These are phyloP conservation scores for Helminthosporium solani DNA, from an alignment of 2,329 filamentous ascomycete species.

Conservation along the genomic window DNA sequence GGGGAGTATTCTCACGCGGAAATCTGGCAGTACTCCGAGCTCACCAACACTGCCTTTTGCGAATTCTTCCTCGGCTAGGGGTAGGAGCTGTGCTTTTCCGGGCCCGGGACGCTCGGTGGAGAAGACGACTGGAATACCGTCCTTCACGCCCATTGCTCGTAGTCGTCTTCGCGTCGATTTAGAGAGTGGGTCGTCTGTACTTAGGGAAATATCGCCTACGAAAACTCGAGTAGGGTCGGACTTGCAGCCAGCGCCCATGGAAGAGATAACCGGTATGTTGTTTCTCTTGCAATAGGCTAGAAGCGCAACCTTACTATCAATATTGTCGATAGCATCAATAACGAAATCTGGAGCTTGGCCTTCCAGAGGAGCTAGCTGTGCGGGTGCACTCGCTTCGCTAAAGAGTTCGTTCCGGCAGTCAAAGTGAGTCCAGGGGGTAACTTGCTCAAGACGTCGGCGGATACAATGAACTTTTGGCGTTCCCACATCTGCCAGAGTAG, in stretches of 20 bases:
- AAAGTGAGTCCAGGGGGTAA: slow-evolving; percentile 89
- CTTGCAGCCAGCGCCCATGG: slow-evolving; percentile 96
- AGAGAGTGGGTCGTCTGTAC: slow-evolving; percentile 85
- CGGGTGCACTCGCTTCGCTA: slow-evolving; percentile 63
- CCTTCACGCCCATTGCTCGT: slow-evolving; percentile 72
- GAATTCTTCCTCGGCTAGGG: slow-evolving; percentile 84
- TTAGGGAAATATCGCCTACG: slow-evolving; percentile 86
- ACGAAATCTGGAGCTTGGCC: slow-evolving; percentile 76
- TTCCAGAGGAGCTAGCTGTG: slow-evolving; percentile 67
- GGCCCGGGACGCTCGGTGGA: slow-evolving; percentile 87
- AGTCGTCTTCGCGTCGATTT: slow-evolving; percentile 78
- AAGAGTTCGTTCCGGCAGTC: slow-evolving; percentile 86
- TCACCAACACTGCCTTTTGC: slow-evolving; percentile 82
- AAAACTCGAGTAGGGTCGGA: slow-evolving; percentile 80
- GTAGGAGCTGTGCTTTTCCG: slow-evolving; percentile 86
- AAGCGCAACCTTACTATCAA: slow-evolving; percentile 90
- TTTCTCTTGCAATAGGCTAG: slow-evolving; percentile 83
- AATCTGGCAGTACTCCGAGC: slow-evolving; percentile 85
- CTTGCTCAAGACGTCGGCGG: slow-evolving; percentile 74
- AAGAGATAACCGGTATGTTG: slow-evolving; percentile 79
- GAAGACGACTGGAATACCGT: slow-evolving; percentile 88
- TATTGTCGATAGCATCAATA: slow-evolving; percentile 98
- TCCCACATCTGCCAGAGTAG: slow-evolving; percentile 90
- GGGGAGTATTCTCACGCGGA: slow-evolving; percentile 89
- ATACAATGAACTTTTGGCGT: slow-evolving; percentile 89